Evolutionary conservation across 129 eudicot genomes (phyloP), one percentile per base, ranked within the genome.

Genomic region (Flaveria linearis): DNA sequence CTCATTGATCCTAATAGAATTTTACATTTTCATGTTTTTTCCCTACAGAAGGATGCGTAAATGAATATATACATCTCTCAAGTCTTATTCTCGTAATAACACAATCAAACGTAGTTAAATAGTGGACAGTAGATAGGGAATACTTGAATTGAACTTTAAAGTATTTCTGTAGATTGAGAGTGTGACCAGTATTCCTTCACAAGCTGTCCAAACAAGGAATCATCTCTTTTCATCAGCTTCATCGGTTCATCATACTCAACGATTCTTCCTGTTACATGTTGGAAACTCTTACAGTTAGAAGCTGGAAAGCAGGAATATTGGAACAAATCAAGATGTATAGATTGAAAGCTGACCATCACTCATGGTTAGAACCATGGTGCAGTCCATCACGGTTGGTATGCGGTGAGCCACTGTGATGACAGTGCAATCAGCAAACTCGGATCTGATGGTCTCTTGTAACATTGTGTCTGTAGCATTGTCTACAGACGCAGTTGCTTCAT

Each of bases 401-500:
- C 98, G 87, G 61, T 94, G 98, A 72, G 98, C 98, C 55, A 94
- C 96, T 2, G 98, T 91, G 73, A 94, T 85, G 20, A 94, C 98
- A 11, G 98, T 89, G 79, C 88, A 94, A 78, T 89, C 90, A 55
- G 84, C 85, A 86, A 94, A 94, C 77, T 94, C 98, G 1, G 88
- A 82, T 81, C 97, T 82, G 53, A 94, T 94, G 69, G 92, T 87
- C 83, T 76, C 93, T 81, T 94, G 99, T 69, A 94, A 74, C 73
- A 91, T 89, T 76, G 78, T 76, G 77, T 94, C 99, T 12, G 97
- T 94, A 18, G 94, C 90, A 63, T 91, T 89, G 77, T 91, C 99
- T 2, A 94, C 85, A 14, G 97, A 94, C 3, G 97, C 97, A 72
- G 97, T 94, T 64, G 97, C 97, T 82, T 94, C 98, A 76, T 94